A percentile compares a stretch with the other conserved stretches of the same genome.
These are phyloP conservation scores for Myxozyma melibiosi DNA, from an alignment of 805 yeast genomes.

Conservation along the genomic window DNA sequence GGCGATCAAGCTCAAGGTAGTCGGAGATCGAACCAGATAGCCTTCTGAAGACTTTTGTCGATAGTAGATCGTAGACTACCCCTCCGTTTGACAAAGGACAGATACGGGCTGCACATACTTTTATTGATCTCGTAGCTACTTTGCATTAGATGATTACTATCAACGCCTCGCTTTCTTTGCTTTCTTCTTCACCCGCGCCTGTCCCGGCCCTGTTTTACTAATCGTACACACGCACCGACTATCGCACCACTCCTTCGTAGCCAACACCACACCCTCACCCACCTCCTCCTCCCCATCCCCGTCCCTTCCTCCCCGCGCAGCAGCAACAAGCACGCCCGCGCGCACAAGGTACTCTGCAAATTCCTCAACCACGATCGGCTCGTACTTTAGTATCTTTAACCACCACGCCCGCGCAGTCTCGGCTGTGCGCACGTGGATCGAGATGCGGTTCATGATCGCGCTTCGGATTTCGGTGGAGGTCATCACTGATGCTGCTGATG, in stretches of 20 bases:
- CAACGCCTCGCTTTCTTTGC: not conserved
- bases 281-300: not conserved
- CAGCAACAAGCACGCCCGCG: constrained; percentile 4
- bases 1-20: too few species aligned
- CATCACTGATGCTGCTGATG: not conserved
- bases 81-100: constrained; percentile 32
- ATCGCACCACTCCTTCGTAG: constrained; percentile 33
- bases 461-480: constrained; percentile 10
- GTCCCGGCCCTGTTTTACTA: constrained; percentile 4
- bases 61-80: too few species aligned
- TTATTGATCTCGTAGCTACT: not conserved
- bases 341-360: constrained; percentile 16
- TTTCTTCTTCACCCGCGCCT: constrained; percentile 3
- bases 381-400: constrained; percentile 26
- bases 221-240: constrained; percentile 17
- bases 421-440: constrained; percentile 8
- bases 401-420: constrained; percentile 27
- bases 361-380: constrained; percentile 29
- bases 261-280: not conserved
- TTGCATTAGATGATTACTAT: not conserved
- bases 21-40: constrained; percentile 16
- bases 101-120: constrained; percentile 35
- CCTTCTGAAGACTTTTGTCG: constrained; percentile 36
- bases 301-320: not conserved
- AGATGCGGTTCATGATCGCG: constrained; percentile 9